A percentile compares a stretch with the other conserved stretches of the same genome.
Conservation (phyloP, 345 rosid species). For the Conringia planisiliqua region DNA sequence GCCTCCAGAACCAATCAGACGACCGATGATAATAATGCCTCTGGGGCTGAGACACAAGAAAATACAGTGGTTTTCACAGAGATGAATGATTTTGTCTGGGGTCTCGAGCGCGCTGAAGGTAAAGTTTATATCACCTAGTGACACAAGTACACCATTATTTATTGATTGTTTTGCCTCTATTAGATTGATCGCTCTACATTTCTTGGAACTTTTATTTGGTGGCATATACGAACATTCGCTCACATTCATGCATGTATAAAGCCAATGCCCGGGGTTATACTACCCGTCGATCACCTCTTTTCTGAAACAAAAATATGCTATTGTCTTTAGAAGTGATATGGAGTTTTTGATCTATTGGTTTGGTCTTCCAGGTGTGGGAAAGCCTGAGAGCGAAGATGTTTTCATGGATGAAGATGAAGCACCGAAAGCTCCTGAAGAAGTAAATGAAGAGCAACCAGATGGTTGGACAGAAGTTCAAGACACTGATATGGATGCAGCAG, state of each 20-base stretch:
- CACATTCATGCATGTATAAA: background rate
- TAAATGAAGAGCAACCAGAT: slow-evolving; percentile 50
- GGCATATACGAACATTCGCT: background rate
- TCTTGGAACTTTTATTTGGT: background rate
- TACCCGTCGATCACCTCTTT: background rate
- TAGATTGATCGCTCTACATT: background rate
- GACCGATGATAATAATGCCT: slow-evolving; percentile 44
- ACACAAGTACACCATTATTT: background rate
- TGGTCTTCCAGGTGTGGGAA: slow-evolving; percentile 54
- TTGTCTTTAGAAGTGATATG: background rate
- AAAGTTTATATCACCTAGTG: slow-evolving; percentile 8
- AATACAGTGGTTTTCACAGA: slow-evolving; percentile 83
- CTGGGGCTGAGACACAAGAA: slow-evolving; percentile 62
- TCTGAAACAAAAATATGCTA: background rate
- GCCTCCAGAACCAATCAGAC: slow-evolving; percentile 39
- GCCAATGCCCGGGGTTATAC: background rate
- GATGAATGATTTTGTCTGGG: slow-evolving; percentile 95
- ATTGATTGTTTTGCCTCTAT: background rate
- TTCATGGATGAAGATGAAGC: slow-evolving; percentile 92
- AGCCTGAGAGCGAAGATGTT: slow-evolving; percentile 70
- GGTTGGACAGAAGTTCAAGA: slow-evolving; percentile 67
- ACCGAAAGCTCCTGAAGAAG: slow-evolving; percentile 49
- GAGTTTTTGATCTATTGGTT: slow-evolving; percentile 12
- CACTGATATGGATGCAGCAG: slow-evolving; percentile 42
- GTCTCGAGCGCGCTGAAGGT: slow-evolving; percentile 84